Evolutionary conservation across 495 filamentous ascomycete species (phyloP), one percentile per base, ranked within the genome.

Genomic region (Symbiotaphrina buchneri): DNA sequence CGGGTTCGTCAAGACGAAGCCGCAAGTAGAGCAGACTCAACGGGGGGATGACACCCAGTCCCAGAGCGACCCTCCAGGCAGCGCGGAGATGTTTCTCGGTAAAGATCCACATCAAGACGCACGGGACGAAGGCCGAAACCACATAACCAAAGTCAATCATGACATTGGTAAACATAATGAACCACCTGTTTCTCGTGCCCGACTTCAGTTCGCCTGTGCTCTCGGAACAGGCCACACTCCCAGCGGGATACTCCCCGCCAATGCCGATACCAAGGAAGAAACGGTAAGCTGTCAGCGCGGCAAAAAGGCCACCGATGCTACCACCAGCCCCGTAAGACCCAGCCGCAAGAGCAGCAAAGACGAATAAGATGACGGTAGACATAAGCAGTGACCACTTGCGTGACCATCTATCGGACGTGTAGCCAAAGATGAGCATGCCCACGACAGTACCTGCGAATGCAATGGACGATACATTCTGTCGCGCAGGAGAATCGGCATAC

Each of bases 111-210:
- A 75, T 67, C 10, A 87, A 53, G 21, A 87, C 57, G 56, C 58
- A 69, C 2, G 79, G 74, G 2, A 81, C 68, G 28, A 91, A 61
- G 0, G 77, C 67, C 2, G 76, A 69, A 25, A 77, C 51, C 3
- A 87, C 74, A 30, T 78, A 85, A 0, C 72, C 81, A 16, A 62
- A 62, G 46, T 91, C 79, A 37, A 94, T 90, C 55, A 77, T 71
- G 21, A 77, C 63, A 52, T 92, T 92, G 27, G 83, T 94, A 50
- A 90, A 92, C 39, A 90, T 59, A 43, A 90, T 81, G 49, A 92
- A 94, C 79, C 79, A 91, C 14, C 71, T 63, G 42, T 92, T 85
- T 10, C 83, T 56, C 15, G 70, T 70, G n/a, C 83, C 84, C 6
- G 47, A 45, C 47, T 77, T 77, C 36, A 92, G 53, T 45, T 91